Conservation (phyloP, 2,329 filamentous ascomycete species). For the Fusarium bulbicola region DNA sequence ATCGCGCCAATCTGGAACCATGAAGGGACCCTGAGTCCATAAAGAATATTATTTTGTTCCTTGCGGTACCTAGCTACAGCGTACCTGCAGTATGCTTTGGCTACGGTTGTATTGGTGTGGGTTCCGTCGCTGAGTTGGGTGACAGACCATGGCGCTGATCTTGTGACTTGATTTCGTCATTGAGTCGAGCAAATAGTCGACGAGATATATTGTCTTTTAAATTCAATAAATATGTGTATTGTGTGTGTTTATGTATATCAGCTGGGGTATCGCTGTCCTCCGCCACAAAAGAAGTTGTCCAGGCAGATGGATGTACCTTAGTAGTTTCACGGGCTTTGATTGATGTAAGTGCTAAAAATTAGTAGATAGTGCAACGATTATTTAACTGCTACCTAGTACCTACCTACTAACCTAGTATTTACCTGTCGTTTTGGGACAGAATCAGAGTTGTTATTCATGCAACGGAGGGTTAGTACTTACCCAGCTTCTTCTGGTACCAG, state of each 20-base stretch:
- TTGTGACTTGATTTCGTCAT: neutral
- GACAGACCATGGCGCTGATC: neutral
- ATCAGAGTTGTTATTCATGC: neutral
- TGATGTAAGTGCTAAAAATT: neutral
- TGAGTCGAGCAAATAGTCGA: neutral
- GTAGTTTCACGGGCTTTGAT: neutral
- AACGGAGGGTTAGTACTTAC: neutral
- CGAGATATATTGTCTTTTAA: neutral
- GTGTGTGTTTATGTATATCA: neutral
- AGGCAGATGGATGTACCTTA: neutral
- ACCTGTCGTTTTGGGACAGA: neutral
- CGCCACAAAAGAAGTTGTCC: neutral
- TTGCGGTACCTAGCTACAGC: conserved; percentile 18
- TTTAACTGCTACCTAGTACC: neutral
- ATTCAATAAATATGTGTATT: neutral
- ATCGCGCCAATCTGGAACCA: conserved; percentile 33
- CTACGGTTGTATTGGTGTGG: conserved; percentile 1
- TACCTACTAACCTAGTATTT: neutral
- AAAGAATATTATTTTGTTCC: conserved; percentile 11
- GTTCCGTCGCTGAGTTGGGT: neutral
- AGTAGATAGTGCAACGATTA: neutral
- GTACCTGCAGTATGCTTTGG: conserved; percentile 32
- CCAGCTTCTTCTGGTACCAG: neutral
- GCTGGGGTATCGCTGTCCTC: neutral
- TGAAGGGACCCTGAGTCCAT: conserved; percentile 10